phyloP scores from a whole-genome alignment of 805 yeast species.

The Zygotorulaspora danielsina region DNA sequence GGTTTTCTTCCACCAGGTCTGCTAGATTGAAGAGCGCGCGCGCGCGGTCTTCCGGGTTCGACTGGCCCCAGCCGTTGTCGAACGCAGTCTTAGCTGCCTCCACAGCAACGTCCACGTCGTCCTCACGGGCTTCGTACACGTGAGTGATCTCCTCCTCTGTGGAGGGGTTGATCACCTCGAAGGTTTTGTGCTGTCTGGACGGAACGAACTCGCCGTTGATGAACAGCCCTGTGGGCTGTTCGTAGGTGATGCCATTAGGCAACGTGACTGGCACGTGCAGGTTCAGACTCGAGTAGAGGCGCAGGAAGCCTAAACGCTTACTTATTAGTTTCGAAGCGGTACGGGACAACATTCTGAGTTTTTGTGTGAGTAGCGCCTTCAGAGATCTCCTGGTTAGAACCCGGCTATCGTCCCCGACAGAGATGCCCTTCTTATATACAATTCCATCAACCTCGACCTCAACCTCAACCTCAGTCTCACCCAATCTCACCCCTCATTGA shows the following conservation, averaged over 20 bases:
- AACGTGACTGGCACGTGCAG: slow-evolving; percentile 48
- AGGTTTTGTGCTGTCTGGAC: slow-evolving; percentile 55
- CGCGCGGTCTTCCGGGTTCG: slow-evolving; percentile 65
- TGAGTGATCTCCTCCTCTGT: slow-evolving; percentile 67
- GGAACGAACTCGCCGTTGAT: slow-evolving; percentile 69
- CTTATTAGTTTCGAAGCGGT: slow-evolving; percentile 2
- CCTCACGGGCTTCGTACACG: slow-evolving; percentile 63
- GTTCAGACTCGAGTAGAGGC: slow-evolving; percentile 37
- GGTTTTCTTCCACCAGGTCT: slow-evolving; percentile 68
- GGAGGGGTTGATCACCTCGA: slow-evolving; percentile 61
- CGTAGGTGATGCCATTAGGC: slow-evolving; percentile 67
- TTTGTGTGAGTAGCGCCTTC: background rate
- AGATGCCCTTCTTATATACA: background rate
- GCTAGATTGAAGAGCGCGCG: slow-evolving; percentile 65
- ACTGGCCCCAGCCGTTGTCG: slow-evolving; percentile 62
- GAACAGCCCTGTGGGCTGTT: slow-evolving; percentile 76
- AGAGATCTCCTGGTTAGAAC: background rate
- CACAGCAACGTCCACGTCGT: slow-evolving; percentile 79
- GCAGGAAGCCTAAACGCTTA: slow-evolving; percentile 9
- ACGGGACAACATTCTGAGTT: slow-evolving; percentile 8
- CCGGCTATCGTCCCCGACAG: background rate
- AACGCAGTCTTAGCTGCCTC: slow-evolving; percentile 79
- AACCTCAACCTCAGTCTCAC: too few species aligned
- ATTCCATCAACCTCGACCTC: background rate
- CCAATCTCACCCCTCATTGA: too few species aligned